Percentiles rank a stretch among this genome's conserved stretches.
These are phyloP conservation scores for Zoysia matrella DNA, from an alignment of 202 grass and related monocot genomes.

Conservation along the genomic window DNA sequence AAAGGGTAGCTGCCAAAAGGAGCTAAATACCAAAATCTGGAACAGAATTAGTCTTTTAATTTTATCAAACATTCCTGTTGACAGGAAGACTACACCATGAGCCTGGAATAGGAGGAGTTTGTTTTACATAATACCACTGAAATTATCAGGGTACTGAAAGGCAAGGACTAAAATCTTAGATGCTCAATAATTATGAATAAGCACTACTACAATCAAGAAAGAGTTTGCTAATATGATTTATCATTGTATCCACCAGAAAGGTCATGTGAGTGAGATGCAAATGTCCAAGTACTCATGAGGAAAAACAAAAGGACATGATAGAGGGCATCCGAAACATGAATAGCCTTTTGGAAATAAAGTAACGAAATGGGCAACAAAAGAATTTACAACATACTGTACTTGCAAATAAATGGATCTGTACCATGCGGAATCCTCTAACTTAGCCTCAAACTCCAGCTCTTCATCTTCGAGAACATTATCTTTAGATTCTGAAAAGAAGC, in stretches of 20 bases:
- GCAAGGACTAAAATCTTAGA: not conserved
- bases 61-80: not conserved
- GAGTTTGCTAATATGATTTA: not conserved
- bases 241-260: constrained; percentile 13
- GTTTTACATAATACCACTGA: constrained; percentile 4
- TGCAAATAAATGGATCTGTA: constrained; percentile 45
- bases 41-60: not conserved
- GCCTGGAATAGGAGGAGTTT: not conserved
- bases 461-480: constrained; percentile 58
- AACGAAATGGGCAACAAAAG: not conserved
- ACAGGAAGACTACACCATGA: not conserved
- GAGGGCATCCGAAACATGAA: constrained; percentile 1
- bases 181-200: not conserved
- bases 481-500: constrained; percentile 52
- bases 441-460: constrained; percentile 73
- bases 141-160: not conserved
- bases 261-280: constrained; percentile 10
- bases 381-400: not conserved
- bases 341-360: constrained; percentile 20
- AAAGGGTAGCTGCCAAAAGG: not conserved
- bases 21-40: not conserved
- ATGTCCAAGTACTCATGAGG: constrained; percentile 24
- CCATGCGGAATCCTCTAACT: constrained; percentile 72
- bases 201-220: not conserved
- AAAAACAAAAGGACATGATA: constrained; percentile 14